Evolutionary conservation across 2,329 filamentous ascomycete species (phyloP).

Genomic region (Botrytis porri): DNA sequence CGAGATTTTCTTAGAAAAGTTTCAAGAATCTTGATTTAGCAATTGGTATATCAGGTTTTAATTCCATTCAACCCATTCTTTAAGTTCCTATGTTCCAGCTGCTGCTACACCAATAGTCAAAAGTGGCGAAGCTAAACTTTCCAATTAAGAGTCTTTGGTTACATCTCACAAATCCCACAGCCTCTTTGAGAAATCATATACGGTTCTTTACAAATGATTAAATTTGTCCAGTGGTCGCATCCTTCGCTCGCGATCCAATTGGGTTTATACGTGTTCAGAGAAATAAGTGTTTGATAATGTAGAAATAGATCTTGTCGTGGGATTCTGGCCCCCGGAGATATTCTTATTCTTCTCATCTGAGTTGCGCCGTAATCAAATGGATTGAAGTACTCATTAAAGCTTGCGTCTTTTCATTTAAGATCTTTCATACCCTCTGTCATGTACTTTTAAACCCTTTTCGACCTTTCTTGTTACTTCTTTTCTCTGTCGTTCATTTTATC

Average conservation of each 20-base stretch:
- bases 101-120: not conserved
- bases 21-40: not conserved
- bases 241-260: conserved; percentile 16
- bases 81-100: not conserved
- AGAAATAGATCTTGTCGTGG: conserved; percentile 11
- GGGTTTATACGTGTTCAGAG: not conserved
- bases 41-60: not conserved
- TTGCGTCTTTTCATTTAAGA: conserved; percentile 10
- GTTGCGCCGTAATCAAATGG: conserved; percentile 7
- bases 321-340: conserved; percentile 15
- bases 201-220: not conserved
- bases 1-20: not conserved
- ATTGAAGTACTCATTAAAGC: conserved; percentile 3
- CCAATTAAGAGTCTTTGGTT: conserved; percentile 12
- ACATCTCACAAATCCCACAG: conserved; percentile 19
- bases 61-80: not conserved
- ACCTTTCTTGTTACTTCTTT: not conserved
- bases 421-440: not conserved
- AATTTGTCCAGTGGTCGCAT: conserved; percentile 6
- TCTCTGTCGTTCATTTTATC: conserved; percentile 5
- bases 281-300: conserved; percentile 3
- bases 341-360: not conserved
- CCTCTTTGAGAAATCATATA: conserved; percentile 1
- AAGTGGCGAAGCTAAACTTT: conserved; percentile 15
- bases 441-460: conserved; percentile 2